Base-by-base conservation (phyloP, 108 stramenopile species). In the Seminavis robusta region DNA sequence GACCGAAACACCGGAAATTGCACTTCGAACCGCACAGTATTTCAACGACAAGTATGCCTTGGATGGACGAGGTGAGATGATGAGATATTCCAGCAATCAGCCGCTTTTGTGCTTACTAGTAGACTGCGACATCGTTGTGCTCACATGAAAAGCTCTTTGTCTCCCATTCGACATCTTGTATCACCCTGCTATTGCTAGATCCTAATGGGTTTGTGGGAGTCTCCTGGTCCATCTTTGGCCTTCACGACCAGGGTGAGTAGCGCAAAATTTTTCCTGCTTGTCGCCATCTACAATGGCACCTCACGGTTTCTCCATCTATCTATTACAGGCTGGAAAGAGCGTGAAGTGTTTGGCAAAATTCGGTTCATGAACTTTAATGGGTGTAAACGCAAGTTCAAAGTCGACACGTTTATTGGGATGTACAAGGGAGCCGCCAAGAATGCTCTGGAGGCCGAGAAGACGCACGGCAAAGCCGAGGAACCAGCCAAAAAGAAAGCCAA, bases 121-220 rank as follows among this genome's bases (percentile, higher is more conserved):
- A n/a, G n/a, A n/a, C n/a, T n/a, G n/a, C n/a, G n/a, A n/a, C n/a
- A n/a, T n/a, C n/a, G n/a, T n/a, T n/a, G n/a, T n/a, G n/a, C n/a
- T n/a, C n/a, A n/a, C n/a, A n/a, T n/a, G n/a, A n/a, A n/a, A n/a
- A n/a, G n/a, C n/a, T n/a, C n/a, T n/a, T n/a, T n/a, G n/a, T n/a
- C n/a, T n/a, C n/a, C n/a, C n/a, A n/a, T n/a, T n/a, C n/a, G n/a
- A n/a, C n/a, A n/a, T n/a, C n/a, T n/a, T n/a, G n/a, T n/a, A n/a
- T n/a, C n/a, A n/a, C n/a, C n/a, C n/a, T n/a, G n/a, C n/a, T n/a
- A n/a, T n/a, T n/a, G n/a, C n/a, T n/a, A n/a, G 97, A 97, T 61
- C 98, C 98, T 15, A 99, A 98, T 67, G 97, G 97, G 4, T 98
- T 90, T 74, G 94, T 96, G 0, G 98, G 98, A n/a, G 89, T 92